Percentiles rank a stretch among this genome's conserved stretches.
Evolutionary conservation across 352 stramenopile species (phyloP).

Genomic region (Pythium volutum): DNA sequence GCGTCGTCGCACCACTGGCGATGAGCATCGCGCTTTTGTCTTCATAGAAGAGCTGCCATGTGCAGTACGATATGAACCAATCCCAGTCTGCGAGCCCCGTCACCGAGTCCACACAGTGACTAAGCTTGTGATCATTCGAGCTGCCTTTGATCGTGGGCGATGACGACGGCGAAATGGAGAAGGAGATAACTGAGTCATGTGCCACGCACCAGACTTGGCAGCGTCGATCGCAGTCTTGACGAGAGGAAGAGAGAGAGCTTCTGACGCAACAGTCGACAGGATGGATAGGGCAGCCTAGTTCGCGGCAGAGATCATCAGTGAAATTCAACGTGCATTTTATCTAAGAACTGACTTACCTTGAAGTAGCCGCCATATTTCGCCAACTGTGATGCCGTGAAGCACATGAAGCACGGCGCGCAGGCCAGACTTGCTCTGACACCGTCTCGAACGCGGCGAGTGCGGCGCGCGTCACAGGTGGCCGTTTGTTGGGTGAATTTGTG

Average conservation of each 20-base stretch:
- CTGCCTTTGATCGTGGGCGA: background rate
- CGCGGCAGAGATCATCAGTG: background rate
- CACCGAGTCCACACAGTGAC: background rate
- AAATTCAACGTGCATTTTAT: background rate
- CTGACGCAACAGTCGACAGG: background rate
- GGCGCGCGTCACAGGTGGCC: no score
- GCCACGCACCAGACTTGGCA: background rate
- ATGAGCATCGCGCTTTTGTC: background rate
- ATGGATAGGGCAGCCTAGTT: slow-evolving; percentile 6
- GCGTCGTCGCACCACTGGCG: slow-evolving; percentile 2
- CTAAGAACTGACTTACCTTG: background rate
- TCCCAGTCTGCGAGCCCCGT: slow-evolving; percentile 7
- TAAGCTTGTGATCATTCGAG: background rate
- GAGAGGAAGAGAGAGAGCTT: slow-evolving; percentile 2
- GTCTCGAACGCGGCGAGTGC: no score
- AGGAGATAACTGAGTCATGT: no score
- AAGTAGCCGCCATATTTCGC: background rate
- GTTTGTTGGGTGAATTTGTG: no score
- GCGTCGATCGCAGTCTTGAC: slow-evolving; percentile 6
- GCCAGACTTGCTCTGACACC: no score
- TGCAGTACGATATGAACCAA: slow-evolving; percentile 21
- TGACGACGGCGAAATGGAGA: background rate
- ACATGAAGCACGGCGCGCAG: no score
- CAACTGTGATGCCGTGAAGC: no score
- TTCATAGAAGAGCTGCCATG: slow-evolving; percentile 15